Conservation (phyloP, 805 yeast genomes). For the Zygotorulaspora florentina region DNA sequence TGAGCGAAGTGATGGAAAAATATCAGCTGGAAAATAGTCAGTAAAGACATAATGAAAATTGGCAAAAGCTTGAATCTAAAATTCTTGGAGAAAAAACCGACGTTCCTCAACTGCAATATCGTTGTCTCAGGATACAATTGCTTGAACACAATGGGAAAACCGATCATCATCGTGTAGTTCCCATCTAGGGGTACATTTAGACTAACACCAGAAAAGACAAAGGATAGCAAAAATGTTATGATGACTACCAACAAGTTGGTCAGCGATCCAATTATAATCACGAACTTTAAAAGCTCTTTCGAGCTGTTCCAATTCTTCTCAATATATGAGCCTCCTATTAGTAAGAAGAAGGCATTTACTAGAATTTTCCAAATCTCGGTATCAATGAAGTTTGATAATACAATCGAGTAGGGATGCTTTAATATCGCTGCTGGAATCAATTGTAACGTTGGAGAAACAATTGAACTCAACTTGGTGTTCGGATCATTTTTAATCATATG, state of each 20-base stretch:
- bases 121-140: conserved; percentile 61
- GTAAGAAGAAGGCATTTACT: conserved; percentile 45
- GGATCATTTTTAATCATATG: conserved; percentile 9
- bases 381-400: conserved; percentile 64
- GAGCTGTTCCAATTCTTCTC: conserved; percentile 61
- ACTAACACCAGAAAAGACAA: conserved; percentile 25
- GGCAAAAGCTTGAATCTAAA: conserved; percentile 64
- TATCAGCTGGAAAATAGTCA: conserved; percentile 31
- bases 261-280: conserved; percentile 44
- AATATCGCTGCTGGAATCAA: conserved; percentile 56
- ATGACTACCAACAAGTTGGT: conserved; percentile 49
- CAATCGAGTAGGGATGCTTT: conserved; percentile 59
- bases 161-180: conserved; percentile 51
- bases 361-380: conserved; percentile 44
- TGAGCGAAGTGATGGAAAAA: conserved; percentile 44
- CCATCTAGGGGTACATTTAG: conserved; percentile 49
- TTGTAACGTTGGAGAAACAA: conserved; percentile 56
- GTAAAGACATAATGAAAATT: conserved; percentile 37
- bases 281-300: conserved; percentile 47
- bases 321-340: conserved; percentile 60
- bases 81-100: conserved; percentile 35
- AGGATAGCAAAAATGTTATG: conserved; percentile 24
- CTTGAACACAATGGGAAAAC: conserved; percentile 59
- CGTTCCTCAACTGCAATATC: conserved; percentile 48
- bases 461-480: conserved; percentile 36